phyloP scores from a whole-genome alignment of 352 stramenopile species.

The Globisporangium viniferum region DNA sequence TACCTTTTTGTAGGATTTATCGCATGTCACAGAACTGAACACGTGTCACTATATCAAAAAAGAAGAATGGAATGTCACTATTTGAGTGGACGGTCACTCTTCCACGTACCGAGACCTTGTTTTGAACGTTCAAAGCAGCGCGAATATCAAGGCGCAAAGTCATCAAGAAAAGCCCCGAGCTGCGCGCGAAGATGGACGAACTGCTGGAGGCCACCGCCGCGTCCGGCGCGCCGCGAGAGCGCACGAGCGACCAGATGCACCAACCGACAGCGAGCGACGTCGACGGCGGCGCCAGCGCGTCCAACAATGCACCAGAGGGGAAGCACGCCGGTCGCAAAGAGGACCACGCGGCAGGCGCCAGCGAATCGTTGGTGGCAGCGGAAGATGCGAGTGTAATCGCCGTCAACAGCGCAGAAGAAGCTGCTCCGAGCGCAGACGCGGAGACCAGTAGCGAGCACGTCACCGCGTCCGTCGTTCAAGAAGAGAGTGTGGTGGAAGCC shows the following conservation, averaged over 20 bases:
- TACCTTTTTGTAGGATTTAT: too few species aligned
- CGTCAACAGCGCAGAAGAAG: neutral
- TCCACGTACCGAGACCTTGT: neutral
- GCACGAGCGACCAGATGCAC: neutral
- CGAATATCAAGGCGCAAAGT: neutral
- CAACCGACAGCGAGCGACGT: neutral
- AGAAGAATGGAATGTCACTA: neutral
- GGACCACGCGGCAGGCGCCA: slow-evolving; percentile 5
- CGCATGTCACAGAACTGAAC: neutral
- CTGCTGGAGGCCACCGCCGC: slow-evolving; percentile 21
- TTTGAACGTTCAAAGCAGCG: slow-evolving; percentile 13
- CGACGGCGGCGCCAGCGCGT: neutral
- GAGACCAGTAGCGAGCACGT: neutral
- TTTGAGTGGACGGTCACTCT: slow-evolving; percentile 6
- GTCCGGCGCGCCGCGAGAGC: slow-evolving; percentile 5
- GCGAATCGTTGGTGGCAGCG: slow-evolving; percentile 3
- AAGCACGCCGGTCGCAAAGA: slow-evolving; percentile 5
- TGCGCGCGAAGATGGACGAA: slow-evolving; percentile 14
- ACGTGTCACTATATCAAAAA: neutral
- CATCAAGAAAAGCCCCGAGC: neutral
- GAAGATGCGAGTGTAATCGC: neutral
- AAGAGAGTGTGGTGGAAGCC: neutral
- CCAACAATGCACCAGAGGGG: slow-evolving; percentile 11
- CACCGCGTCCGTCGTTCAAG: neutral
- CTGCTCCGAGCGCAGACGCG: neutral